phyloP scores from a whole-genome alignment of 78 protist species.

The Andalucia godoyi region DNA sequence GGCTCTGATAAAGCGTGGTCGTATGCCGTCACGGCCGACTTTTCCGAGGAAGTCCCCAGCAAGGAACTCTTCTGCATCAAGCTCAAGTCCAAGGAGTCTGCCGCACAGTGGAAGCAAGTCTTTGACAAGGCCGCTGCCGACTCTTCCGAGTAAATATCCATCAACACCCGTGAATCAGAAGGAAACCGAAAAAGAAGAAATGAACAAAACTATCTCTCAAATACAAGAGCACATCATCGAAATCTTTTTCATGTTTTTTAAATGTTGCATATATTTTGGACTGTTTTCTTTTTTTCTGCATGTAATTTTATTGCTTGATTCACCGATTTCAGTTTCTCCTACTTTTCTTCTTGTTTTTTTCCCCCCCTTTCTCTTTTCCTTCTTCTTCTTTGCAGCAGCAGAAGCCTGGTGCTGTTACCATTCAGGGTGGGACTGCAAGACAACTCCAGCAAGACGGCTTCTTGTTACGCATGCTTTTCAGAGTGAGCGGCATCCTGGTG shows the following conservation, averaged over 20 bases:
- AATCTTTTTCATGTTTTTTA: neutral
- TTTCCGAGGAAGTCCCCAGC: neutral
- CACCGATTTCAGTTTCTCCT: neutral
- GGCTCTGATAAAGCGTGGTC: slow-evolving; percentile 54
- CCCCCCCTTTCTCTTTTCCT: too few relatives aligned
- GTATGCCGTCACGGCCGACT: slow-evolving; percentile 11
- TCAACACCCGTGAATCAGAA: too few relatives aligned
- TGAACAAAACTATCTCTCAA: too few relatives aligned
- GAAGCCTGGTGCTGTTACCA: too few relatives aligned
- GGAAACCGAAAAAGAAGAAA: too few relatives aligned
- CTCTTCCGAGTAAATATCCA: too few relatives aligned
- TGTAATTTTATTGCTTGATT: neutral
- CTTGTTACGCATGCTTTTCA: too few relatives aligned
- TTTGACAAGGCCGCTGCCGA: too few relatives aligned
- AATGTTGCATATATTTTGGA: neutral
- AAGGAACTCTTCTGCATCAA: neutral
- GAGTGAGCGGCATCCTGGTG: too few relatives aligned
- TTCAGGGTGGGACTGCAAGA: too few relatives aligned
- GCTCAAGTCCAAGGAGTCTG: neutral
- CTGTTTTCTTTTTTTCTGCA: neutral
- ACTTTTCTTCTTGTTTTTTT: slow-evolving; percentile 3
- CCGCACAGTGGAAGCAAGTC: neutral
- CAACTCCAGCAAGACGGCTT: too few relatives aligned
- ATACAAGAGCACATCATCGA: neutral
- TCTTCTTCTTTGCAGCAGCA: too few relatives aligned